Evolutionary conservation across 495 filamentous ascomycete genomes (phyloP).

Genomic region (Amniculicola lignicola): DNA sequence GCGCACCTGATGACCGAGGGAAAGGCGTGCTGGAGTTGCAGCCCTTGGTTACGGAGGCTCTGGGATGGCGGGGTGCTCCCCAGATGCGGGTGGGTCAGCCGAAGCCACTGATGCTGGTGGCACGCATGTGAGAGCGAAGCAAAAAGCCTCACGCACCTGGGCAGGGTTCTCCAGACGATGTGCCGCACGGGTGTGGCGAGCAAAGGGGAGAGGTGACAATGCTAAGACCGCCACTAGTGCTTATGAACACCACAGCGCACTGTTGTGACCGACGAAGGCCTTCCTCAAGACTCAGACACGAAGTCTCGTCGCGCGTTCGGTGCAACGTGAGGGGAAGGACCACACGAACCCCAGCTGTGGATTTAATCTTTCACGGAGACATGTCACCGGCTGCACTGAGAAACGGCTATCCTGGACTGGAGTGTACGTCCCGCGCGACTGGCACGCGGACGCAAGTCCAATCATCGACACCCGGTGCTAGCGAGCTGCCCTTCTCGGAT

Average conservation of each 20-base stretch:
- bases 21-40: conserved; percentile 9
- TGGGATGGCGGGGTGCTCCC: conserved; percentile 4
- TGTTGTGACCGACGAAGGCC: not conserved
- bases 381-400: conserved; percentile 27
- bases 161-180: conserved; percentile 31
- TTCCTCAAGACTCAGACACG: not conserved
- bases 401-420: not conserved
- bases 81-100: conserved; percentile 3
- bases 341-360: not conserved
- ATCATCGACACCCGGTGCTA: not conserved
- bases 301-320: not conserved
- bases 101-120: conserved; percentile 7
- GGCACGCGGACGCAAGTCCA: conserved; percentile 16
- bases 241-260: conserved; percentile 9
- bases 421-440: conserved; percentile 6
- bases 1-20: no score
- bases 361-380: conserved; percentile 1
- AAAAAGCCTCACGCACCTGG: not conserved
- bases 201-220: conserved; percentile 11
- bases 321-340: not conserved
- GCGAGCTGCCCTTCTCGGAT: conserved; percentile 12
- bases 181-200: conserved; percentile 28
- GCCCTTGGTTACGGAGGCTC: conserved; percentile 1
- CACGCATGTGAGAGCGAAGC: conserved; percentile 21
- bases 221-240: conserved; percentile 28